A percentile compares a stretch with the other conserved stretches of the same genome.
Evolutionary conservation across 2,329 filamentous ascomycete genomes (phyloP).

Genomic region (Aspergillus persii): DNA sequence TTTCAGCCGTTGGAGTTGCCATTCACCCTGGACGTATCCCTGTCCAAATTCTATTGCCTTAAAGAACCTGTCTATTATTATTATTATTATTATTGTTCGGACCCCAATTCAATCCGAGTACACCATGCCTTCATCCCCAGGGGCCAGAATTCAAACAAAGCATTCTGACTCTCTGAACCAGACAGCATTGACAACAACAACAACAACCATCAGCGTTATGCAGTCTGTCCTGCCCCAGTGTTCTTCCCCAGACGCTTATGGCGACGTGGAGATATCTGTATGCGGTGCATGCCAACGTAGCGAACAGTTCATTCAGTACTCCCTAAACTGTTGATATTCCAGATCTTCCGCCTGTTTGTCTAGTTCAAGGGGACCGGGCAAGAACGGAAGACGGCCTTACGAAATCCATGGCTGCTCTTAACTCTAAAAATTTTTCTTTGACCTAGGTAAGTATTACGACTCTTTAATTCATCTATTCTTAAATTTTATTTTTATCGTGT

Average conservation of each 20-base stretch:
- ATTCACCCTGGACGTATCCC: slow-evolving; percentile 6
- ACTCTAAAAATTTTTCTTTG: slow-evolving; percentile 4
- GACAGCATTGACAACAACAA: neutral
- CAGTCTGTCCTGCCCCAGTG: too few species aligned
- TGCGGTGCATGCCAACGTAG: neutral
- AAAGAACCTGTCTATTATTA: too few species aligned
- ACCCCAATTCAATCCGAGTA: neutral
- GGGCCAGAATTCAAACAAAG: neutral
- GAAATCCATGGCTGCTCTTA: slow-evolving; percentile 8
- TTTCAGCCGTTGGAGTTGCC: slow-evolving; percentile 16
- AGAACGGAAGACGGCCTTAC: slow-evolving; percentile 9
- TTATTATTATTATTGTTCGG: neutral
- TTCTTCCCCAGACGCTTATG: neutral
- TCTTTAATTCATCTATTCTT: neutral
- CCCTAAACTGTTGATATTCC: neutral
- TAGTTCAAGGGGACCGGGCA: neutral
- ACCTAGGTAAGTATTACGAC: neutral
- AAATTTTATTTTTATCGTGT: slow-evolving; percentile 4
- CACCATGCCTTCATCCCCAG: neutral
- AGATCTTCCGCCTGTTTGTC: neutral
- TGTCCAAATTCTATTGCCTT: slow-evolving; percentile 1
- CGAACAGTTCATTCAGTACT: neutral
- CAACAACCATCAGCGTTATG: neutral
- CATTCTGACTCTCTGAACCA: neutral
- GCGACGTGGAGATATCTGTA: neutral